phyloP scores from a whole-genome alignment of 768 basidiomycete genomes.

The Hygrophoropsis aurantiaca region DNA sequence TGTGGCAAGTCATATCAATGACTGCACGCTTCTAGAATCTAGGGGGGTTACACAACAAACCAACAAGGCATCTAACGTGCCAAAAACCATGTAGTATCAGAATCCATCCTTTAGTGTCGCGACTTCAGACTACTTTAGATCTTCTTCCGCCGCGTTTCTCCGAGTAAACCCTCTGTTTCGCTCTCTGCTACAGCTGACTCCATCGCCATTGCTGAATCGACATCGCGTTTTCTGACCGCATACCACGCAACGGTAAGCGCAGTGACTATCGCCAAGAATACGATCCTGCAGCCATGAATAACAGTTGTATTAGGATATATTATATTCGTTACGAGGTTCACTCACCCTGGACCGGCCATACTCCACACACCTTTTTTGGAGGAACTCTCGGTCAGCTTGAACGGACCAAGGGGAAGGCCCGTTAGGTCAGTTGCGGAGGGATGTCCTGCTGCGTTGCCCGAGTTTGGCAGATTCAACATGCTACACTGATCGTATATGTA shows the following conservation, averaged over 20 bases:
- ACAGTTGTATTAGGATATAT: no score
- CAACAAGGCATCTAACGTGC: no score
- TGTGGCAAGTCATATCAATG: no score
- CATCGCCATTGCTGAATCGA: slow-evolving; percentile 74
- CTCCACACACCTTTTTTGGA: slow-evolving; percentile 64
- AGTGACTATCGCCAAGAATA: slow-evolving; percentile 75
- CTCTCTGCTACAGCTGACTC: slow-evolving; percentile 37
- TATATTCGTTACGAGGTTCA: slow-evolving; percentile 4
- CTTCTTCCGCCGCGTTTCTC: no score
- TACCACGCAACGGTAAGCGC: slow-evolving; percentile 83
- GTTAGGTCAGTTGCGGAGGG: slow-evolving; percentile 60
- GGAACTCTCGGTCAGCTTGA: slow-evolving; percentile 65
- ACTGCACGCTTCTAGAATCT: no score
- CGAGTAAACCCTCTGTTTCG: no score
- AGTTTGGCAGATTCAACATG: slow-evolving; percentile 49
- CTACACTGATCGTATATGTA: slow-evolving; percentile 66
- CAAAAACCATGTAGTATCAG: no score
- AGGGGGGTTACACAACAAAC: no score
- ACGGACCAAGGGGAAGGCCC: slow-evolving; percentile 62
- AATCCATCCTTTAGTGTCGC: no score
- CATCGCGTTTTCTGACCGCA: slow-evolving; percentile 59
- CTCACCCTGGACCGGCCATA: slow-evolving; percentile 52
- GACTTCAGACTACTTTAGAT: no score
- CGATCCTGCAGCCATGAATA: slow-evolving; percentile 46
- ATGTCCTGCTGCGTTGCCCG: slow-evolving; percentile 82